Conservation (phyloP, 2,329 filamentous ascomycete genomes). For the Cadophora sp. region DNA sequence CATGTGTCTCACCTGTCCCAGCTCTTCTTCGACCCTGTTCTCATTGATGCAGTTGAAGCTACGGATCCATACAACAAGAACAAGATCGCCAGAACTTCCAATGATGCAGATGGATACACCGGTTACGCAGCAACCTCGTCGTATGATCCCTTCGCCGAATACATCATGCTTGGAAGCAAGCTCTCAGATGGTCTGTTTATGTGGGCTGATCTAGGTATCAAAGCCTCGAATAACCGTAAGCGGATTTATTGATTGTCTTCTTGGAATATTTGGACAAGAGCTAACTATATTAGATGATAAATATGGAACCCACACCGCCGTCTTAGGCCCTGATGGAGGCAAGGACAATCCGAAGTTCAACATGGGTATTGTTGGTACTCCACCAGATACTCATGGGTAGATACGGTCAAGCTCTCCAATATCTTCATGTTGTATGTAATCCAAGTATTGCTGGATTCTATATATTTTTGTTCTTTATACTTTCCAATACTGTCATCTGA, state of each 20-base stretch:
- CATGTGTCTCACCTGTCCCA: constrained; percentile 56
- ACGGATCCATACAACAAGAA: constrained; percentile 57
- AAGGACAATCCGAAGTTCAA: constrained; percentile 35
- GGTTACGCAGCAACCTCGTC: constrained; percentile 51
- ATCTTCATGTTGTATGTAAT: not conserved
- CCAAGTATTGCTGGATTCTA: not conserved
- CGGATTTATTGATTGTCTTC: not conserved
- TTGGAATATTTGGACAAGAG: not conserved
- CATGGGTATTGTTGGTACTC: constrained; percentile 27
- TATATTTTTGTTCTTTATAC: not conserved
- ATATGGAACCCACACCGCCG: constrained; percentile 31
- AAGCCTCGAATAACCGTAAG: constrained; percentile 21
- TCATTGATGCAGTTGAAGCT: constrained; percentile 60
- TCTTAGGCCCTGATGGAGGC: constrained; percentile 30
- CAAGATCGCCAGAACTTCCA: constrained; percentile 54
- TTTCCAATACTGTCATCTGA: not conserved
- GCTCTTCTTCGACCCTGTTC: constrained; percentile 68
- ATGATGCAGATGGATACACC: constrained; percentile 55
- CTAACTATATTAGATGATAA: constrained; percentile 20
- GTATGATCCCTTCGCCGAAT: constrained; percentile 62
- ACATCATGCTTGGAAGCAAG: constrained; percentile 61
- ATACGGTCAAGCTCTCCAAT: not conserved
- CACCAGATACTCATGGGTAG: constrained; percentile 22
- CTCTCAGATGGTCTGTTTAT: constrained; percentile 59
- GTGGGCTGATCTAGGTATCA: constrained; percentile 57